Evolutionary conservation across 2,329 filamentous ascomycete species (phyloP), one percentile per base, ranked within the genome.

Genomic region (Coniella vitis): DNA sequence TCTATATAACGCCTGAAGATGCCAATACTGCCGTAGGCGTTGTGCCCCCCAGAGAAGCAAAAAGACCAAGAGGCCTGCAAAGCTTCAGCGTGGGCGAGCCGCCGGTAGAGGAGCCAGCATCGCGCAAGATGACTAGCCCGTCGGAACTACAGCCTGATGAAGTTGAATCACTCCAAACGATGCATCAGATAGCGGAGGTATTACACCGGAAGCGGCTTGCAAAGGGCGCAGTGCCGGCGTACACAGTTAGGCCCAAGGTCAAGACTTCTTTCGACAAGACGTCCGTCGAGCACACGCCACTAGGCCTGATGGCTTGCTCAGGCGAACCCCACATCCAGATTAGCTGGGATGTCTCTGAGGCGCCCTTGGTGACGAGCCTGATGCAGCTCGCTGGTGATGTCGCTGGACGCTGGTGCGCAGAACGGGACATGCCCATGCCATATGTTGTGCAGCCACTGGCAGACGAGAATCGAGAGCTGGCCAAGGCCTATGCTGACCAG

Each of bases 321-420:
- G 69, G 73, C 3, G 75, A 81, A 50, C 77, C 78, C 0, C 70
- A 71, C 48, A 80, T 81, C 55, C 63, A 63, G 16, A 62, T 75
- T 35, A 56, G 57, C 7, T 69, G 69, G 51, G 57, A 59, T 5
- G 38, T 50, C 32, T 43, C 34, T 16, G 55, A 56, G 8, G 65
- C 61, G 17, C 60, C 65, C 19, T 58, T 76, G 14, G 73, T 79
- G 35, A 64, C 66, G 49, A 68, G 70, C 48, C 56, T 71, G 20
- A 86, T 86, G 83, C 69, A 78, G 34, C 68, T 84, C 4, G 81
- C 79, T 12, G 79, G 79, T 47, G 73, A 83, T 57, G 66, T 83
- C 21, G 79, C 77, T 34, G 81, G 80, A 17, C 68, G 67, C 25
- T 86, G 79, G 78, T 83, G 79, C 58, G 59, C 69, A 40, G 70